These are phyloP conservation scores for Stephania yunnanensis DNA, from an alignment of 164 flowering plant species.

Conservation along the genomic window DNA sequence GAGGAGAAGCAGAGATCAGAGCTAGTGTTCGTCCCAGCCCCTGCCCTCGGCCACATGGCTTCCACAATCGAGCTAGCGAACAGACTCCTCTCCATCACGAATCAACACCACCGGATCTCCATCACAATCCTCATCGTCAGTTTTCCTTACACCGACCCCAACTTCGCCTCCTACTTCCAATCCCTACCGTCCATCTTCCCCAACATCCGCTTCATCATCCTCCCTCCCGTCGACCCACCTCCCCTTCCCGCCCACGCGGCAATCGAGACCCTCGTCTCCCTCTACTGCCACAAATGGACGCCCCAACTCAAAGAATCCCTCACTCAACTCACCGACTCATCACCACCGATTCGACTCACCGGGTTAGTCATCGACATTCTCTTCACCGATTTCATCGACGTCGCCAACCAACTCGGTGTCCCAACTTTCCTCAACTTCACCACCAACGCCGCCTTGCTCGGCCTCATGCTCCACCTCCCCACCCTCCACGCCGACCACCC, in stretches of 20 bases:
- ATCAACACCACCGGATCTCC: slow-evolving; percentile 5
- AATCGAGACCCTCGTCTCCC: neutral
- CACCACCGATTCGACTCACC: neutral
- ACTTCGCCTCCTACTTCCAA: neutral
- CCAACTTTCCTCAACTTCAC: slow-evolving; percentile 32
- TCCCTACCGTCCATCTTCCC: neutral
- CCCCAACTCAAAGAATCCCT: slow-evolving; percentile 16
- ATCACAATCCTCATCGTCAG: slow-evolving; percentile 16
- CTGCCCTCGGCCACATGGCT: slow-evolving; percentile 6
- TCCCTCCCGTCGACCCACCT: slow-evolving; percentile 4
- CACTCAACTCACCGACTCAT: neutral
- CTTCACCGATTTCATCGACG: slow-evolving; percentile 24
- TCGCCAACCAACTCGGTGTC: slow-evolving; percentile 27
- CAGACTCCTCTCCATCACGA: neutral
- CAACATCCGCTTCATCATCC: slow-evolving; percentile 10
- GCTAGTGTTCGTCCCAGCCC: slow-evolving; percentile 9
- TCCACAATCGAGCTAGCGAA: slow-evolving; percentile 9
- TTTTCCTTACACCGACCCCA: neutral
- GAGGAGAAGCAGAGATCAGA: neutral
- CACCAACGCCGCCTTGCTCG: slow-evolving; percentile 16
- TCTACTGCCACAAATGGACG: slow-evolving; percentile 14
- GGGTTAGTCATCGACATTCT: slow-evolving; percentile 30
- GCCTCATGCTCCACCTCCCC: slow-evolving; percentile 17
- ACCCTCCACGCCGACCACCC: neutral
- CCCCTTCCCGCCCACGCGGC: neutral